Evolutionary conservation across 2,329 filamentous ascomycete species (phyloP).

Genomic region (Pseudofabraea citricarpa): DNA sequence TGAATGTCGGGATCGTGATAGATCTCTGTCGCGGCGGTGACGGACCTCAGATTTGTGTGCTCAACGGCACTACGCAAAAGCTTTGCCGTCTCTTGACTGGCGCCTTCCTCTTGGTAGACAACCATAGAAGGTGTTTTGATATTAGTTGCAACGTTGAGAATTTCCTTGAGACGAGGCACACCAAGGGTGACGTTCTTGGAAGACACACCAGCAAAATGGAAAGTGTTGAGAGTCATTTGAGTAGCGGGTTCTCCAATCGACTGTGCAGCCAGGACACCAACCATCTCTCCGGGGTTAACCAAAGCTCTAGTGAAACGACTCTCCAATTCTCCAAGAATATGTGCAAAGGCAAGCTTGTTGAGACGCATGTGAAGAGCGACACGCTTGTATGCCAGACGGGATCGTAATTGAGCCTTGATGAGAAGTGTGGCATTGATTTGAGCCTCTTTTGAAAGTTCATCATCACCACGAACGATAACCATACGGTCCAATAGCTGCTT

Average conservation of each 20-base stretch:
- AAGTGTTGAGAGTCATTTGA: conserved; percentile 99
- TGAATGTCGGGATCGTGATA: conserved; percentile 95
- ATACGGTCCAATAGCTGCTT: conserved; percentile 70
- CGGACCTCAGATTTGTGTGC: conserved; percentile 87
- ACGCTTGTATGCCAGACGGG: conserved; percentile 86
- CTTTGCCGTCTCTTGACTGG: conserved; percentile 77
- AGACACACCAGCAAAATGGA: conserved; percentile 99
- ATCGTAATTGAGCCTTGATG: conserved; percentile 88
- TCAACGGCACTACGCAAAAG: conserved; percentile 83
- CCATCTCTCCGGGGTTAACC: conserved; percentile 95
- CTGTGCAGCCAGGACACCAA: conserved; percentile 93
- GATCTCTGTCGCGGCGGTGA: conserved; percentile 89
- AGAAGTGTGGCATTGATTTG: conserved; percentile 84
- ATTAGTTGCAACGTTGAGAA: conserved; percentile 94
- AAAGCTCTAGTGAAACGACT: conserved; percentile 80
- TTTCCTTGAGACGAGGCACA: conserved; percentile 98
- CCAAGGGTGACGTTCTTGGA: conserved; percentile 99
- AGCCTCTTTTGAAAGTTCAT: conserved; percentile 78
- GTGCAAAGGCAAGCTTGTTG: conserved; percentile 87
- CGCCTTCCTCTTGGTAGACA: conserved; percentile 68
- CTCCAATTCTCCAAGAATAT: conserved; percentile 86
- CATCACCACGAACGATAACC: conserved; percentile 79
- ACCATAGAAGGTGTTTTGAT: conserved; percentile 99
- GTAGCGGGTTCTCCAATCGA: conserved; percentile 98
- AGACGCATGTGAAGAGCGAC: conserved; percentile 81